A percentile compares a stretch with the other conserved stretches of the same genome.
Conservation (phyloP, 2,329 filamentous ascomycete species). For the Aspergillus japonicus region DNA sequence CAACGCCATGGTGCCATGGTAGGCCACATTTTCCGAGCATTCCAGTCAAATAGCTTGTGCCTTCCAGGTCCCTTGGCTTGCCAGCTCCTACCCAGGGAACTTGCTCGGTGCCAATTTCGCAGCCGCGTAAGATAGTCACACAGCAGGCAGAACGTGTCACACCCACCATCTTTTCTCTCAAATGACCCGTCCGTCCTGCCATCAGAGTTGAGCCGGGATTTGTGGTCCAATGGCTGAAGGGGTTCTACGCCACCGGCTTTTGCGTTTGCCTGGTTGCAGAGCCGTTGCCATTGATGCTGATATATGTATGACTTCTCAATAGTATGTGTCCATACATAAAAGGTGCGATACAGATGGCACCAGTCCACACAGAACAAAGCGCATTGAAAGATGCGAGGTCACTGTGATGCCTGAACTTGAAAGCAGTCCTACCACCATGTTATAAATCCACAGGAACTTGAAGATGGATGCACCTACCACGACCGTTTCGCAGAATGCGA, state of each 20-base stretch:
- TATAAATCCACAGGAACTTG: neutral
- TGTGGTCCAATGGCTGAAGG: neutral
- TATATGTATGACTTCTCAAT: neutral
- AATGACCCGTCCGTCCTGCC: neutral
- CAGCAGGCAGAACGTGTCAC: neutral
- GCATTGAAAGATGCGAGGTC: neutral
- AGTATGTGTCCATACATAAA: neutral
- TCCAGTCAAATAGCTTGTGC: neutral
- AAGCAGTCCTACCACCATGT: neutral
- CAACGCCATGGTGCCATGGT: neutral
- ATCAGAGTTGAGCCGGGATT: neutral
- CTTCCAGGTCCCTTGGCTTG: neutral
- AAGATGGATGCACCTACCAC: neutral
- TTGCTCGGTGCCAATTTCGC: neutral
- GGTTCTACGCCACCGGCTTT: neutral
- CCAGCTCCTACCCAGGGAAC: neutral
- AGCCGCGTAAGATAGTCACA: neutral
- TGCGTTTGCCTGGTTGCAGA: neutral
- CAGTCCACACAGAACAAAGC: neutral
- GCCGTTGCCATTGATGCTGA: neutral
- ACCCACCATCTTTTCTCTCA: neutral
- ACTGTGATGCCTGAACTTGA: neutral
- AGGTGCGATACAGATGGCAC: neutral
- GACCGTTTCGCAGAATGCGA: neutral
- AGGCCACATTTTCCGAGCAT: neutral